These are phyloP conservation scores for Flaveria brownii DNA, from an alignment of 129 eudicot species.

Conservation along the genomic window DNA sequence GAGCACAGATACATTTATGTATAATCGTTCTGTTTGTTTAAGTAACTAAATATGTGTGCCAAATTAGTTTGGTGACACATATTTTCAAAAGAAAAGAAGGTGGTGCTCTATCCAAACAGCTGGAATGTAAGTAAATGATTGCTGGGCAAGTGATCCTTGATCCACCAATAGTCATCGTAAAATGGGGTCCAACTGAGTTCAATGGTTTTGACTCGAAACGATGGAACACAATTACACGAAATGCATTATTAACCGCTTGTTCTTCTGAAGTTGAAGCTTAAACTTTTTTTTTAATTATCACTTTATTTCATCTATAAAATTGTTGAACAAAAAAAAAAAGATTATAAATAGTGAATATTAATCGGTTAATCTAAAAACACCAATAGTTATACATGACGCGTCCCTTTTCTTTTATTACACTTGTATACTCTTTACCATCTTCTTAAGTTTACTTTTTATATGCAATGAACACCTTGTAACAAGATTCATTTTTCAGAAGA, in stretches of 20 bases:
- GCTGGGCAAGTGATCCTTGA: conserved; percentile 25
- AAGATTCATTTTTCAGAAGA: too few relatives aligned
- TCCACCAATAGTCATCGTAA: conserved; percentile 22
- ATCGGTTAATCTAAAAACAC: too few relatives aligned
- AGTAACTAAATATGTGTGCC: too few relatives aligned
- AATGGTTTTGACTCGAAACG: conserved; percentile 17
- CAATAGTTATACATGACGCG: too few relatives aligned
- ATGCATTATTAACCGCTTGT: background rate
- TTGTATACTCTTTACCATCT: too few relatives aligned
- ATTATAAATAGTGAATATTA: background rate
- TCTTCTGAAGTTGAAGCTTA: background rate
- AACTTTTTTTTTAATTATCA: background rate
- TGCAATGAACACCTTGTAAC: too few relatives aligned
- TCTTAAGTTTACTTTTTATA: too few relatives aligned
- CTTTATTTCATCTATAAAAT: background rate
- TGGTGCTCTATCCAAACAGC: background rate
- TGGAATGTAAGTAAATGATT: conserved; percentile 9
- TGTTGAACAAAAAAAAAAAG: too few relatives aligned
- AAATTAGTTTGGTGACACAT: background rate
- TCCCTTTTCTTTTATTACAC: too few relatives aligned
- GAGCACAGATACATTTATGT: too few relatives aligned
- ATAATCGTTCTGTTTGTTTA: too few relatives aligned
- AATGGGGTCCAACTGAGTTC: conserved; percentile 12
- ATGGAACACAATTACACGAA: background rate
- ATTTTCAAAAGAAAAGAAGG: background rate